Conservation (phyloP, 1,139 yeast genomes). For the Geotrichum reessii region DNA sequence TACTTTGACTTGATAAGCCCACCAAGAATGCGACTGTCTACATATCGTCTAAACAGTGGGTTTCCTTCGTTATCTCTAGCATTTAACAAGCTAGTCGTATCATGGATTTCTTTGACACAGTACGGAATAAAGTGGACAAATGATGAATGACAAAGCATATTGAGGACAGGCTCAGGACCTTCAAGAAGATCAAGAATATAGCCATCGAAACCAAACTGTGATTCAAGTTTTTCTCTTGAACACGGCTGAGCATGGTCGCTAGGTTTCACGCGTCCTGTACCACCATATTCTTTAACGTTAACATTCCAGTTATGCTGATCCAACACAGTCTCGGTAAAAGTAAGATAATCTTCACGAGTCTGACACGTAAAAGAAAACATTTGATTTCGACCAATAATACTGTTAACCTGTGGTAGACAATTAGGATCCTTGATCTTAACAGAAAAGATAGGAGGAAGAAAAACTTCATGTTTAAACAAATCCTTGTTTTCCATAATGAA, state of each 20-base stretch:
- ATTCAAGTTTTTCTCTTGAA: constrained; percentile 37
- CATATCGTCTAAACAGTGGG: constrained; percentile 49
- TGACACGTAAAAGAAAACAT: constrained; percentile 51
- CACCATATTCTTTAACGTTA: constrained; percentile 44
- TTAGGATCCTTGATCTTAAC: constrained; percentile 48
- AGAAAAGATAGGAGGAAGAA: constrained; percentile 73
- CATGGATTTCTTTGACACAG: constrained; percentile 38
- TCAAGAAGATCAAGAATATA: constrained; percentile 61
- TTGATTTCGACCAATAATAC: constrained; percentile 50
- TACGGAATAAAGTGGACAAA: constrained; percentile 63
- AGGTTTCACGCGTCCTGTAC: constrained; percentile 24
- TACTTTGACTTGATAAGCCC: constrained; percentile 46
- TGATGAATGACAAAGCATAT: constrained; percentile 62
- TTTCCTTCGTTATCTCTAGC: constrained; percentile 34
- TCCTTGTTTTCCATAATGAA: constrained; percentile 37
- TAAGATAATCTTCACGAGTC: constrained; percentile 42
- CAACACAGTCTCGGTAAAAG: constrained; percentile 41
- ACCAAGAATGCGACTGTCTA: constrained; percentile 54
- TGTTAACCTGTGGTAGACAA: constrained; percentile 51
- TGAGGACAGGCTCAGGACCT: constrained; percentile 72
- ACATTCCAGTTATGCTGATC: constrained; percentile 39
- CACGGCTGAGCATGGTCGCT: constrained; percentile 31
- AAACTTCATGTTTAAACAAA: constrained; percentile 42
- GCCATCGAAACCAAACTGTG: constrained; percentile 69
- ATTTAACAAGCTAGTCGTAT: not conserved